Percentiles rank a stretch among this genome's conserved stretches.
phyloP scores from a whole-genome alignment of 441 rosid genomes.

The Macaranga tanarius region DNA sequence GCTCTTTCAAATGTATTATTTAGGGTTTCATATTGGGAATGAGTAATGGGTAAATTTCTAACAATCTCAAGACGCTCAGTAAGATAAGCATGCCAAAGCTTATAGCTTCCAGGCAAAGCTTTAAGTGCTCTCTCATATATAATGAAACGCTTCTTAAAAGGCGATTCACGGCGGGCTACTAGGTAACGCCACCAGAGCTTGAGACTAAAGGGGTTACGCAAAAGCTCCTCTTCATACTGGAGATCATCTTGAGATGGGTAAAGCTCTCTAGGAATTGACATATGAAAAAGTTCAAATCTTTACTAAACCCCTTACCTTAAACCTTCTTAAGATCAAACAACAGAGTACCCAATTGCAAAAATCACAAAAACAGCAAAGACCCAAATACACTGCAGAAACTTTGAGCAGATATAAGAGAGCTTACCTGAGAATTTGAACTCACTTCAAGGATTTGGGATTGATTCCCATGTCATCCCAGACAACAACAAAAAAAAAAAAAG shows the following conservation, averaged over 20 bases:
- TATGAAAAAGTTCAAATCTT: conserved; percentile 9
- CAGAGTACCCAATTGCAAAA: too few species aligned
- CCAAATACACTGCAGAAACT: too few species aligned
- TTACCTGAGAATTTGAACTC: too few species aligned
- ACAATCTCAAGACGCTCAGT: conserved; percentile 76
- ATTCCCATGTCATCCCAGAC: too few species aligned
- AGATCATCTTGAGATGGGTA: conserved; percentile 85
- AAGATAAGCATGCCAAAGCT: conserved; percentile 83
- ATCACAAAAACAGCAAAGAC: too few species aligned
- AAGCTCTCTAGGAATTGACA: conserved; percentile 69
- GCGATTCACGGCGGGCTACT: conserved; percentile 63
- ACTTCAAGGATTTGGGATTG: too few species aligned
- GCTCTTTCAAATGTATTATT: conserved; percentile 89
- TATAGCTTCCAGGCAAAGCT: conserved; percentile 90
- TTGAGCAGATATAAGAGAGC: too few species aligned
- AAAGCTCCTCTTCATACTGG: conserved; percentile 76
- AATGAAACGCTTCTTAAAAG: conserved; percentile 63
- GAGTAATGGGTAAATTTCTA: conserved; percentile 62
- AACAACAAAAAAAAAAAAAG: too few species aligned
- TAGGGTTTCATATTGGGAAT: conserved; percentile 64
- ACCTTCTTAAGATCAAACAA: neutral
- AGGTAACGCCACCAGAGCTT: conserved; percentile 96
- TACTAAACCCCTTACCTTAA: neutral
- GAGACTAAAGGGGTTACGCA: conserved; percentile 75
- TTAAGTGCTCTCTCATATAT: conserved; percentile 86